Evolutionary conservation across 495 filamentous ascomycete species (phyloP).

Genomic region (Cryomyces minteri): DNA sequence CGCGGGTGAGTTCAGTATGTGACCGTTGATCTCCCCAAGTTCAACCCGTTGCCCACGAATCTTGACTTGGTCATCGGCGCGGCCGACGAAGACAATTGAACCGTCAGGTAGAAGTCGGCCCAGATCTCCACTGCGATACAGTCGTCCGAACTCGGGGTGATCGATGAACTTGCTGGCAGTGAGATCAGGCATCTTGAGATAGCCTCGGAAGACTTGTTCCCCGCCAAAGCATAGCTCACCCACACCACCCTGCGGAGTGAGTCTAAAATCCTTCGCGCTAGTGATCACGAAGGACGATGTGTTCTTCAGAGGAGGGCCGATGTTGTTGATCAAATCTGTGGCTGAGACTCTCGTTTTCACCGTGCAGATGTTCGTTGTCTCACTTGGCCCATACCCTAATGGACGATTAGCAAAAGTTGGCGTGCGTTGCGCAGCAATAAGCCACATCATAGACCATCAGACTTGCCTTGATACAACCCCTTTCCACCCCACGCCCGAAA

Average conservation of each 20-base stretch:
- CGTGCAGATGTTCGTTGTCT: slow-evolving; percentile 61
- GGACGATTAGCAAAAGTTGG: too few relatives aligned
- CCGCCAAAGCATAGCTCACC: slow-evolving; percentile 79
- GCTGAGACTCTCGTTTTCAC: slow-evolving; percentile 28
- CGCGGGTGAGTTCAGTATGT: slow-evolving; percentile 22
- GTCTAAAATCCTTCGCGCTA: slow-evolving; percentile 14
- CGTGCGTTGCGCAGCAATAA: slow-evolving; percentile 14
- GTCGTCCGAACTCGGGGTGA: slow-evolving; percentile 42
- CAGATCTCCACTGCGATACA: slow-evolving; percentile 56
- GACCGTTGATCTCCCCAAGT: slow-evolving; percentile 52
- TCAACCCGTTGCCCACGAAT: slow-evolving; percentile 65
- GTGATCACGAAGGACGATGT: slow-evolving; percentile 50
- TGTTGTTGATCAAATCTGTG: slow-evolving; percentile 31
- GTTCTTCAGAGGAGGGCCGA: slow-evolving; percentile 48
- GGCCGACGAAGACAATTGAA: slow-evolving; percentile 49
- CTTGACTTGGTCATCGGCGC: slow-evolving; percentile 68
- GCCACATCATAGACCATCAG: slow-evolving; percentile 11
- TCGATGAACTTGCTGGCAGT: slow-evolving; percentile 41
- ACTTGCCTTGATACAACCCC: slow-evolving; percentile 38
- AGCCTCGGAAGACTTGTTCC: slow-evolving; percentile 54
- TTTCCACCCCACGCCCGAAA: slow-evolving; percentile 44
- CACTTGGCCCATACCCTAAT: slow-evolving; percentile 41
- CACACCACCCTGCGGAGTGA: slow-evolving; percentile 45
- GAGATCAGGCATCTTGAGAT: slow-evolving; percentile 38
- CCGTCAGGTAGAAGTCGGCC: slow-evolving; percentile 55